phyloP scores from a whole-genome alignment of 108 stramenopile genomes.

The Skeletonema marinoi region DNA sequence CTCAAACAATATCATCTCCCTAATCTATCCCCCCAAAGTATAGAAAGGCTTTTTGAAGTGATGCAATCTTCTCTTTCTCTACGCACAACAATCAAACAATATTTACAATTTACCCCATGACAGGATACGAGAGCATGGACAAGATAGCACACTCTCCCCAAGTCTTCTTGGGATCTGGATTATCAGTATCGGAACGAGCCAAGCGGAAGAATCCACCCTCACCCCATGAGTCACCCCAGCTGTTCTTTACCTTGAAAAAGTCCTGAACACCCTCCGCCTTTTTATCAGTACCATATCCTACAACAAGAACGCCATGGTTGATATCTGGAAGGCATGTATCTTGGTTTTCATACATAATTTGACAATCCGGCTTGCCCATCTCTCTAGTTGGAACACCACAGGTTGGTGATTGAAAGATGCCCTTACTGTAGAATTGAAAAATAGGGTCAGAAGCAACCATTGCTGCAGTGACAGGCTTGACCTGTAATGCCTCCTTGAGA shows the following conservation, averaged over 20 bases:
- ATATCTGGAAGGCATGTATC: conserved; percentile 70
- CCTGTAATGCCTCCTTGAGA: conserved; percentile 68
- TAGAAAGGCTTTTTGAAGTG: not conserved
- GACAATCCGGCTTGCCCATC: conserved; percentile 14
- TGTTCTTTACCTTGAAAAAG: conserved; percentile 90
- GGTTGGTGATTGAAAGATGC: conserved; percentile 81
- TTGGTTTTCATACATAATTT: conserved; percentile 34
- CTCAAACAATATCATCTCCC: not conserved
- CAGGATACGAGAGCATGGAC: conserved; percentile 41
- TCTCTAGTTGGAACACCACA: conserved; percentile 60
- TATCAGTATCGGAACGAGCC: conserved; percentile 54
- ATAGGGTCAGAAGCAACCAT: conserved; percentile 79
- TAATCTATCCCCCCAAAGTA: not conserved
- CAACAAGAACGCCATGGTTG: conserved; percentile 96
- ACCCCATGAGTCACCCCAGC: conserved; percentile 92
- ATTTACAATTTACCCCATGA: conserved; percentile 32
- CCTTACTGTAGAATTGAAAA: conserved; percentile 95
- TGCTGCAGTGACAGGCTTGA: conserved; percentile 83
- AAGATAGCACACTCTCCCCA: conserved; percentile 86
- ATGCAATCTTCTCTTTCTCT: not conserved
- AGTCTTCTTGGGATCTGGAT: conserved; percentile 58
- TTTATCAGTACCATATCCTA: conserved; percentile 87
- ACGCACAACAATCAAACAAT: not conserved
- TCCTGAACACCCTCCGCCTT: conserved; percentile 51
- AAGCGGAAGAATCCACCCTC: conserved; percentile 90